A percentile compares a stretch with the other conserved stretches of the same genome.
phyloP scores from a whole-genome alignment of 352 stramenopile species.

The Elongisporangium anandrum region DNA sequence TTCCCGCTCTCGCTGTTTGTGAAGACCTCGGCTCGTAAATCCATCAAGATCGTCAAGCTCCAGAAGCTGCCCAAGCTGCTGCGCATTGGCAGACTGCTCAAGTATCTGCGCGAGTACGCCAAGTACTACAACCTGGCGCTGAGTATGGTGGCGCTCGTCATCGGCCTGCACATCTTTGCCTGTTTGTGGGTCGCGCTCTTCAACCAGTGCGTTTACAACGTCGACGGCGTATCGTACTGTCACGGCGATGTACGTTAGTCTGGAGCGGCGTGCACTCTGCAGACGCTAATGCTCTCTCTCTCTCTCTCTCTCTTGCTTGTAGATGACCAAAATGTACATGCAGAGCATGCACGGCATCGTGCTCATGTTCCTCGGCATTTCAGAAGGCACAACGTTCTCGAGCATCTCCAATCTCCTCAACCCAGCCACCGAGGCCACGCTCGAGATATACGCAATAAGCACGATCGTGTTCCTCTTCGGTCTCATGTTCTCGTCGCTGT shows the following conservation, averaged over 20 bases:
- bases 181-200: slow-evolving; percentile 74
- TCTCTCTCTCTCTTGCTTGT: not conserved
- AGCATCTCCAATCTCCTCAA: slow-evolving; percentile 46
- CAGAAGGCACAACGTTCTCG: slow-evolving; percentile 56
- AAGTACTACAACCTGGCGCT: slow-evolving; percentile 84
- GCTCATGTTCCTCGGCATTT: slow-evolving; percentile 79
- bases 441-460: slow-evolving; percentile 61
- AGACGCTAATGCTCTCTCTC: slow-evolving; percentile 1
- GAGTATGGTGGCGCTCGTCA: slow-evolving; percentile 57
- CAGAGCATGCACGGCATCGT: slow-evolving; percentile 70
- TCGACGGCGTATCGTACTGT: slow-evolving; percentile 21
- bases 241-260: slow-evolving; percentile 23
- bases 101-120: slow-evolving; percentile 77
- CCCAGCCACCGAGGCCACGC: slow-evolving; percentile 29
- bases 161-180: slow-evolving; percentile 67
- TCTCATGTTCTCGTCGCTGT: slow-evolving; percentile 60
- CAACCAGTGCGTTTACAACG: slow-evolving; percentile 43
- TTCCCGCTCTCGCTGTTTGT: slow-evolving; percentile 76
- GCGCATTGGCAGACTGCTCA: slow-evolving; percentile 62
- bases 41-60: slow-evolving; percentile 79
- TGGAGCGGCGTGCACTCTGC: not conserved
- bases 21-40: slow-evolving; percentile 47
- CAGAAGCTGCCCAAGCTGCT: slow-evolving; percentile 85
- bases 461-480: slow-evolving; percentile 68
- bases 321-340: slow-evolving; percentile 66